Evolutionary conservation across 2,329 filamentous ascomycete genomes (phyloP), one percentile per base, ranked within the genome.

Genomic region (Fusarium sp.): DNA sequence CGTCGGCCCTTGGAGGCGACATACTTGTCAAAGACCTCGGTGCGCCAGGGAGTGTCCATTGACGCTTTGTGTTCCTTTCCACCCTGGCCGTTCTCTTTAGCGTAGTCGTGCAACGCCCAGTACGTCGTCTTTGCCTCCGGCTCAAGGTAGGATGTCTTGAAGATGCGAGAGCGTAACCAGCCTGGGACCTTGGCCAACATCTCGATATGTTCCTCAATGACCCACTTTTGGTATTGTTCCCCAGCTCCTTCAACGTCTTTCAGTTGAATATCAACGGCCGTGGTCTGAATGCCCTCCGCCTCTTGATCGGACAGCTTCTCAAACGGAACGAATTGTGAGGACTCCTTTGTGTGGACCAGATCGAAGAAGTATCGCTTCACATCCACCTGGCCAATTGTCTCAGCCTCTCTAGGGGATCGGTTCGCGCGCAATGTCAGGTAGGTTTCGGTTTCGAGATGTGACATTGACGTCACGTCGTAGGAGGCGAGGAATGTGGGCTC

Each of bases 401-500:
- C 81, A 36, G 85, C 86, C 74, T 90, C 88, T 66, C 87, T 82
- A 2, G 81, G 73, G 3, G 87, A 88, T 27, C 87, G 81, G 73
- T 88, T 84, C 10, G 86, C 88, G 31, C 92, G 87, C 48, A 94
- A 83, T 13, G 83, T 82, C 11, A 88, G 89, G 82, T 97, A 97
- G 3, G 90, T 87, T 55, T 91, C 87, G 51, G 90, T 89, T 53
- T 89, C 88, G 76, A 97, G 85, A 75, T 88, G 89, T 46, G 86
- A 81, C 88, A 95, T 93, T 76, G 91, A 90, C 36, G 89, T 90
- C 70, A 96, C 89, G 79, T 97, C 94, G 85, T 97, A 97, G 60
- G 91, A 82, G 34, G 94, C 94, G 78, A 95, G 88, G 84, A 90
- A 97, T 70, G 90, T 87, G 2, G 93, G 94, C 68, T 84, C 65